These are phyloP conservation scores for Camptophora hylomeconis DNA, from an alignment of 2,329 filamentous ascomycete species.

Conservation along the genomic window DNA sequence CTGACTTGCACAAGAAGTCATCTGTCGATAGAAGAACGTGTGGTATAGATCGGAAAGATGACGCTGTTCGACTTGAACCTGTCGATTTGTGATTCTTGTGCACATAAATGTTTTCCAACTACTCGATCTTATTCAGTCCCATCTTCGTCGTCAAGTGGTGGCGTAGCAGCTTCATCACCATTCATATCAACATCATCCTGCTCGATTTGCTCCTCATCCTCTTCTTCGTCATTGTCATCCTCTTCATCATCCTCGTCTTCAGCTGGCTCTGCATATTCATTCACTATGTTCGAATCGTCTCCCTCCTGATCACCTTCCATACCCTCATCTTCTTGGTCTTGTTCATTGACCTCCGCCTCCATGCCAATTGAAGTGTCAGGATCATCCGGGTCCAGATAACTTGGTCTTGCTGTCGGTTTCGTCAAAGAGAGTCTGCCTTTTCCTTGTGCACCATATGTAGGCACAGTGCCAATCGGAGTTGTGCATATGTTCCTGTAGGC, in stretches of 20 bases:
- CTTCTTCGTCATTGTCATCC: conserved; percentile 5
- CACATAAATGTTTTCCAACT: no score
- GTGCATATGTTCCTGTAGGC: neutral
- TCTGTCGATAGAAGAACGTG: no score
- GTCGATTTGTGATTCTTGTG: no score
- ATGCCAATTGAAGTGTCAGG: conserved; percentile 1
- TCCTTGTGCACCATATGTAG: conserved; percentile 5
- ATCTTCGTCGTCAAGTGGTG: no score
- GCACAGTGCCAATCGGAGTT: neutral
- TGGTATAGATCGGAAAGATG: no score
- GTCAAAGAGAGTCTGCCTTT: conserved; percentile 6
- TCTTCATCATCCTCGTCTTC: conserved; percentile 8
- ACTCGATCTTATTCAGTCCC: no score
- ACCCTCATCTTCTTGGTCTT: conserved; percentile 2
- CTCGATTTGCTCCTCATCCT: conserved; percentile 6
- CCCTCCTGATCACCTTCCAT: conserved; percentile 3
- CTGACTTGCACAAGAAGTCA: no score
- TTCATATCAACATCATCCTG: conserved; percentile 6
- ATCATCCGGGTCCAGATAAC: conserved; percentile 3
- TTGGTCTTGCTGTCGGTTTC: conserved; percentile 2
- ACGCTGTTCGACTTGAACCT: no score
- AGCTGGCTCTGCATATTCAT: conserved; percentile 7
- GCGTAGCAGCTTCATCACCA: conserved; percentile 4
- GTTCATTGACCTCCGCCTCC: conserved; percentile 1
- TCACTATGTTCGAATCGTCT: neutral